Evolutionary conservation across 129 eudicot genomes (phyloP).

Genomic region (Flaveria sonorensis): DNA sequence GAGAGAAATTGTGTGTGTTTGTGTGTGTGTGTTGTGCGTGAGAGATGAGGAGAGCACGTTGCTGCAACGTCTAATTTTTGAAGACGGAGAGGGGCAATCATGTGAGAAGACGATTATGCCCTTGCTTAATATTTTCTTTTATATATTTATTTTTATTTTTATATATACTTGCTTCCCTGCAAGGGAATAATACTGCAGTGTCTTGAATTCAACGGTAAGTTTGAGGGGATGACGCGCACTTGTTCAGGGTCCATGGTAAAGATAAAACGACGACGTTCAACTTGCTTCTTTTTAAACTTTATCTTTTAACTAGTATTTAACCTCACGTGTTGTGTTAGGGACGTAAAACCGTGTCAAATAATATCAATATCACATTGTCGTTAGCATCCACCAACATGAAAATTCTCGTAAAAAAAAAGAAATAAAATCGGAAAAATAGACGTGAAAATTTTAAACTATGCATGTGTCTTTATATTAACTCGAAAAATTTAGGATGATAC

Average conservation of each 20-base stretch:
- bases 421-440: no score
- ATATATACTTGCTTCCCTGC: constrained; percentile 30
- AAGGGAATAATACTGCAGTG: neutral
- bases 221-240: constrained; percentile 18
- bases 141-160: neutral
- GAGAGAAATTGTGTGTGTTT: constrained; percentile 5
- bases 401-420: no score
- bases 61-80: constrained; percentile 57
- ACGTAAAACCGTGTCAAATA: no score
- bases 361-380: no score
- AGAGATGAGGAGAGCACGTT: constrained; percentile 32
- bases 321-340: no score
- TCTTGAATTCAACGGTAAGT: constrained; percentile 55
- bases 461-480: no score
- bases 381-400: no score
- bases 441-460: no score
- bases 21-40: constrained; percentile 5
- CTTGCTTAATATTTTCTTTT: neutral
- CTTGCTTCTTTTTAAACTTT: neutral
- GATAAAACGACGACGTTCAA: constrained; percentile 3
- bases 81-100: constrained; percentile 20
- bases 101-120: constrained; percentile 19
- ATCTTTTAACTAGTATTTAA: no score
- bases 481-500: no score
- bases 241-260: constrained; percentile 23